Conservation (phyloP, 192 early-diverging fungal species). For the Phycomyces nitens region DNA sequence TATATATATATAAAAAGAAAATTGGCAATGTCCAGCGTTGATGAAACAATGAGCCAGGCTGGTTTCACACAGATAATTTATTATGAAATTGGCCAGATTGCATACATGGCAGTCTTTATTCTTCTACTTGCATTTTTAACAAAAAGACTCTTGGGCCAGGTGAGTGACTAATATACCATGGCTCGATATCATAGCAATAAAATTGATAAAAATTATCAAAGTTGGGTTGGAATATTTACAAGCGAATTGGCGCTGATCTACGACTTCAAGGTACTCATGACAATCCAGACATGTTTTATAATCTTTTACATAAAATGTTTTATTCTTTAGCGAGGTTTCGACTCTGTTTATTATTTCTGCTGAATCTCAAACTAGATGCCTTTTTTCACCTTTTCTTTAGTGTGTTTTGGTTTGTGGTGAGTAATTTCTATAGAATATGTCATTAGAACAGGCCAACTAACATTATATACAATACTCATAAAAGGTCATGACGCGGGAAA, state of each 20-base stretch:
- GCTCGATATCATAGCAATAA: too few species aligned
- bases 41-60: not conserved
- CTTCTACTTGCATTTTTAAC: not conserved
- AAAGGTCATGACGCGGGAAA: conserved; percentile 17
- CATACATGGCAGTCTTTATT: not conserved
- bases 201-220: not conserved
- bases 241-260: conserved; percentile 16
- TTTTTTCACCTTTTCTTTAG: conserved; percentile 7
- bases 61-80: not conserved
- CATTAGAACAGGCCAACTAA: too few species aligned
- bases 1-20: too few species aligned
- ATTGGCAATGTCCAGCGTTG: not conserved
- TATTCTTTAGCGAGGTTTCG: too few species aligned
- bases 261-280: conserved; percentile 5
- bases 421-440: not conserved
- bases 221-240: conserved; percentile 20
- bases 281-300: not conserved
- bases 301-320: too few species aligned
- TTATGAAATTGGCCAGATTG: conserved; percentile 10
- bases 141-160: conserved; percentile 2
- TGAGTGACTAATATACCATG: not conserved
- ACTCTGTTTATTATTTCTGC: not conserved
- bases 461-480: too few species aligned
- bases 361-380: not conserved
- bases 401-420: conserved; percentile 6